These are phyloP conservation scores for Geosmithia flava DNA, from an alignment of 2,329 filamentous ascomycete species.

Conservation along the genomic window DNA sequence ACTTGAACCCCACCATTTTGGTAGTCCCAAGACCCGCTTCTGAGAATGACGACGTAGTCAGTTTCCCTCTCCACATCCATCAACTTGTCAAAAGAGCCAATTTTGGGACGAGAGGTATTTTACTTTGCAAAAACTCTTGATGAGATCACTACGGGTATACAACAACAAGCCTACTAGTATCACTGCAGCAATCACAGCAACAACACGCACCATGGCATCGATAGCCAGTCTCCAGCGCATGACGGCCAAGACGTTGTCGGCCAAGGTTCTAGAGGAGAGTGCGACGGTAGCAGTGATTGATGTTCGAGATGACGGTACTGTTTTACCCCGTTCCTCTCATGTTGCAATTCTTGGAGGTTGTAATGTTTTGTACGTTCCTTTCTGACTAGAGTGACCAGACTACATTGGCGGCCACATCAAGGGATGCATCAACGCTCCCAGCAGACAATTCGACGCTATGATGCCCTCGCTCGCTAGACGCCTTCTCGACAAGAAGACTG, in stretches of 20 bases:
- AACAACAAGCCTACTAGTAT: no score
- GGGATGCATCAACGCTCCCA: conserved; percentile 65
- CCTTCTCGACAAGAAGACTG: conserved; percentile 63
- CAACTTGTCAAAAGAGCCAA: no score
- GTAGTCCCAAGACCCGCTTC: no score
- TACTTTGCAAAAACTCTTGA: no score
- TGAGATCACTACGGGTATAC: no score
- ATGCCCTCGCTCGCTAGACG: conserved; percentile 74
- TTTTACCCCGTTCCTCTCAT: background rate
- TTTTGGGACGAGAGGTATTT: no score
- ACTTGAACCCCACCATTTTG: no score
- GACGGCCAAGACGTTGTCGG: conserved; percentile 54
- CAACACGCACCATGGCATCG: conserved; percentile 29
- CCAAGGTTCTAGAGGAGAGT: conserved; percentile 44
- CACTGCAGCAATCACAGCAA: background rate
- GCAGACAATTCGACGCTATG: conserved; percentile 56
- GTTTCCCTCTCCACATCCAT: no score
- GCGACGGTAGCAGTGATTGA: conserved; percentile 64
- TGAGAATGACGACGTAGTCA: no score
- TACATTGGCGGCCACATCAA: conserved; percentile 84
- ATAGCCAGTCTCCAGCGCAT: conserved; percentile 56
- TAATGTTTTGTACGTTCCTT: no score
- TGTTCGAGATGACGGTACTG: conserved; percentile 69
- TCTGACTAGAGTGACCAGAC: no score
- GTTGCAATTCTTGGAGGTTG: no score